phyloP scores from a whole-genome alignment of 768 basidiomycete species.

The Tulasnella sp. region DNA sequence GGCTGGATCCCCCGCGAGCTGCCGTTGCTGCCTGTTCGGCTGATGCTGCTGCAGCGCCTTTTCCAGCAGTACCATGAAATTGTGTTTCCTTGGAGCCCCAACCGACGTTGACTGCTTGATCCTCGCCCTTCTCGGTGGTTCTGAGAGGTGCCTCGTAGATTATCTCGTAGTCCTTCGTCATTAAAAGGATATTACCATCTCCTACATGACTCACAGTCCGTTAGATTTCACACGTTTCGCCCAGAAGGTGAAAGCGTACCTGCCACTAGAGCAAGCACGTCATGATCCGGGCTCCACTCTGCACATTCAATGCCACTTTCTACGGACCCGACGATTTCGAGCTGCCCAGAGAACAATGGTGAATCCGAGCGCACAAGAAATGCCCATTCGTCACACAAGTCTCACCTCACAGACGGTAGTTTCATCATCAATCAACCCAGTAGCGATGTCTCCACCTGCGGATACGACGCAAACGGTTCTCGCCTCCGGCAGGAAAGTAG shows the following conservation, averaged over 20 bases:
- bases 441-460: slow-evolving; percentile 75
- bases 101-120: slow-evolving; percentile 88
- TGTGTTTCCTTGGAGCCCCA: slow-evolving; percentile 98
- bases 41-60: slow-evolving; percentile 55
- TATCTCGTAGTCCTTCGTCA: slow-evolving; percentile 85
- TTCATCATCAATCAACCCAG: slow-evolving; percentile 41
- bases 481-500: slow-evolving; percentile 67
- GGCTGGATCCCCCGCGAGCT: slow-evolving; percentile 44
- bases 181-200: slow-evolving; percentile 73
- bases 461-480: slow-evolving; percentile 58
- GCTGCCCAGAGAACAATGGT: slow-evolving; percentile 30
- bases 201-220: slow-evolving; percentile 26
- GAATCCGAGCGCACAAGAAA: slow-evolving; percentile 35
- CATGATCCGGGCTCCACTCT: slow-evolving; percentile 88
- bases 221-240: not conserved
- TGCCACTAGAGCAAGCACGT: slow-evolving; percentile 72
- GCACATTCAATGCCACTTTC: slow-evolving; percentile 78
- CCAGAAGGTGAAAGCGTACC: slow-evolving; percentile 36
- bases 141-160: slow-evolving; percentile 70
- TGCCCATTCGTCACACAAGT: slow-evolving; percentile 35
- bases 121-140: slow-evolving; percentile 77
- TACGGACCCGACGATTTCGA: slow-evolving; percentile 76
- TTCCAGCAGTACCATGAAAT: slow-evolving; percentile 93
- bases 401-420: not conserved
- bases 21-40: slow-evolving; percentile 31